Evolutionary conservation across 1,139 yeast genomes (phyloP).

Genomic region (Blastobotrys arbuscula): DNA sequence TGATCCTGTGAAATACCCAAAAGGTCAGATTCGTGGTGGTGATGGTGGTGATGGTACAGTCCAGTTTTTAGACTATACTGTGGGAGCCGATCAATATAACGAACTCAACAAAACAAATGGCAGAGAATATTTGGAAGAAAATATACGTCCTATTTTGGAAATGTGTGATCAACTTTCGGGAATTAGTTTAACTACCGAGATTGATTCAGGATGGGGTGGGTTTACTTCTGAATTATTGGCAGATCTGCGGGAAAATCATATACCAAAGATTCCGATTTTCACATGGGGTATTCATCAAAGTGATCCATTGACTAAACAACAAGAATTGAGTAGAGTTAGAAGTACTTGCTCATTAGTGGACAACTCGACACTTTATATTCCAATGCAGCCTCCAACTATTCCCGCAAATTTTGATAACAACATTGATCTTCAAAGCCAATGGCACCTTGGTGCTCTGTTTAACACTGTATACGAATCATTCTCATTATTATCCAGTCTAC

Average conservation of each 20-base stretch:
- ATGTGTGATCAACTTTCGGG: constrained; percentile 73
- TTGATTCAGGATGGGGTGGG: constrained; percentile 84
- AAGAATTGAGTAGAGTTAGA: constrained; percentile 42
- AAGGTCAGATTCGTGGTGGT: constrained; percentile 39
- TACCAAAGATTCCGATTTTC: constrained; percentile 56
- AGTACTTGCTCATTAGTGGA: constrained; percentile 43
- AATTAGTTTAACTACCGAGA: constrained; percentile 57
- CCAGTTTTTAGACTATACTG: constrained; percentile 39
- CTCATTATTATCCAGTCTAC: constrained; percentile 27
- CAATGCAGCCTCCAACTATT: constrained; percentile 33
- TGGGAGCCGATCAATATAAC: constrained; percentile 48
- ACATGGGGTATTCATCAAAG: constrained; percentile 47
- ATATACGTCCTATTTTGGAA: constrained; percentile 63
- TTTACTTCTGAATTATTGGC: constrained; percentile 50
- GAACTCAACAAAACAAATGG: constrained; percentile 28
- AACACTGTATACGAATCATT: constrained; percentile 29
- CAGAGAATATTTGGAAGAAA: constrained; percentile 50
- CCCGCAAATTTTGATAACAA: constrained; percentile 13
- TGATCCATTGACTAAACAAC: constrained; percentile 18
- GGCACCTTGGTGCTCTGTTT: constrained; percentile 29
- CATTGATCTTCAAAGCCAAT: constrained; percentile 21
- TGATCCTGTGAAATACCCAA: constrained; percentile 37
- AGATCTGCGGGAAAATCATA: constrained; percentile 63
- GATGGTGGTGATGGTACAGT: too few species aligned
- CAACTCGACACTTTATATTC: constrained; percentile 47